Base-by-base conservation (phyloP, 805 yeast species). In the Lachancea mirantina region DNA sequence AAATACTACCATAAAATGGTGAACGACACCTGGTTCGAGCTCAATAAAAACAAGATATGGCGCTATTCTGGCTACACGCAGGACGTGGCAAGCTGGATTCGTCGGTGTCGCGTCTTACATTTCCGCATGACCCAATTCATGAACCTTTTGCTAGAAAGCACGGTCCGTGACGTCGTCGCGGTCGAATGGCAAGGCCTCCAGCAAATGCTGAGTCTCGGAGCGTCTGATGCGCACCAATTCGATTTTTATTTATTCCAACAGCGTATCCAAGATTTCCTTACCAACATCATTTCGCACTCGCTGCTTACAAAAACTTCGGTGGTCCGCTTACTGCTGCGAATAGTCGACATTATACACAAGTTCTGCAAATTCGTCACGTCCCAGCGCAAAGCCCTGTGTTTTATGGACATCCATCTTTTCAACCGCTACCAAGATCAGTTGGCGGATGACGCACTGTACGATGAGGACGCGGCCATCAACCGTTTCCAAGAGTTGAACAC, bases 11-110 rank as follows among this genome's bases (percentile, higher is more conserved):
- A 74, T 44, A 69, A 70, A 41, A 59, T 70, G 10, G 62, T 82
- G 36, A 80, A 74, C 36, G 67, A 66, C 11, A 72, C 84, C 1
- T 84, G 95, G 95, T 59, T 67, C 23, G 87, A 79, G 41, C 74
- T 81, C 18, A 47, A 50, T 38, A 55, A 52, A 34, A 74, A 82
- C 11, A 55, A 61, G n/a, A 74, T 74, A 10, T 85, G 96, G 96
- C 66, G 64, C 28, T 68, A 68, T 48, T 51, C 50, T 11, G 63
- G 64, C n/a, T 64, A 58, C 34, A 60, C 68, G 22, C 52, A 46
- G 2, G 61, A 62, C 7, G 55, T 80, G 3, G 58, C 63, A 18
- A 66, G 64, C 33, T 72, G 82, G 74, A 71, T 80, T 7, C 56
- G 65, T 24, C 59, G 72, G 30, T 64, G 75, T 27, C 61, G 84